Conservation (phyloP, 768 basidiomycete genomes). For the Tremella mesenterica region DNA sequence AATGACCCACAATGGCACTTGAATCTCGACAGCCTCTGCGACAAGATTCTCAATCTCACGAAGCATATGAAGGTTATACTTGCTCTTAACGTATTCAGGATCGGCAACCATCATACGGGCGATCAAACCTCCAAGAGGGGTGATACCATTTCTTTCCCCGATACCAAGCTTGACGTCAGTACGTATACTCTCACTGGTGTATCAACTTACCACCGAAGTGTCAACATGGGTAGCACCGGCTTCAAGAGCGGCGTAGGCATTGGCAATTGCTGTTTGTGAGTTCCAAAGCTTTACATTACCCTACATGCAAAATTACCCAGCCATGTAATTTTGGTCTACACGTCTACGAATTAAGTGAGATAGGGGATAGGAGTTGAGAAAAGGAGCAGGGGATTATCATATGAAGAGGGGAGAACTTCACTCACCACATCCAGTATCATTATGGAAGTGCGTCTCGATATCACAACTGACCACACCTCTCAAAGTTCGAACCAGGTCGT, state of each 20-base stretch:
- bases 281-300: neutral
- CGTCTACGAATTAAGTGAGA: no score
- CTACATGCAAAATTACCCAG: no score
- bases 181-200: neutral
- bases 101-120: conserved; percentile 91
- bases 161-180: conserved; percentile 67
- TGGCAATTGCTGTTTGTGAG: conserved; percentile 70
- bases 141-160: conserved; percentile 97
- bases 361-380: no score
- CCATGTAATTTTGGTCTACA: no score
- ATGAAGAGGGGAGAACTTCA: conserved; percentile 7
- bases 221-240: conserved; percentile 99
- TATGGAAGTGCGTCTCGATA: conserved; percentile 96
- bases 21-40: conserved; percentile 96
- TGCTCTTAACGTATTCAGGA: conserved; percentile 98
- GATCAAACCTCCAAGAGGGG: conserved; percentile 90
- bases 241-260: conserved; percentile 95
- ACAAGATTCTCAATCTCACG: conserved; percentile 98
- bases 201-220: conserved; percentile 52
- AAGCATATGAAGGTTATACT: conserved; percentile 96
- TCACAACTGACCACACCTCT: conserved; percentile 94
- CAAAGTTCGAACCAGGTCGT: conserved; percentile 92
- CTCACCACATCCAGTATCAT: conserved; percentile 87
- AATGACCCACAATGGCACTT: conserved; percentile 71
- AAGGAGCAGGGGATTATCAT: no score